phyloP scores from a whole-genome alignment of 78 protist species.

The Protostelium mycophagum region DNA sequence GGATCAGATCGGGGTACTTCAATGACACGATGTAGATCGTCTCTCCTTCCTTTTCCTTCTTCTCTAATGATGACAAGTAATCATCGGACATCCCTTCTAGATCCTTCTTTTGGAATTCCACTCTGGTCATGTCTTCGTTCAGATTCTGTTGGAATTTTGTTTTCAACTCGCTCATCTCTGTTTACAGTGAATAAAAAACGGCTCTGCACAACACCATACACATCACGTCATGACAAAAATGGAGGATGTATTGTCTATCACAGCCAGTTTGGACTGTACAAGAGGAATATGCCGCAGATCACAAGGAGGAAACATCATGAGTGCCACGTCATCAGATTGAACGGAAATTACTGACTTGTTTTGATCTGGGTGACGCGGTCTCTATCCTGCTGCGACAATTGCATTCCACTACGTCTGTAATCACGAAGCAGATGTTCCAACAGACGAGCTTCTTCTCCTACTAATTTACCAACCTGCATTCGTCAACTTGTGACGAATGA shows the following conservation, averaged over 20 bases:
- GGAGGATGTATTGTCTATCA: no score
- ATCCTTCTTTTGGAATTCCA: constrained; percentile 24
- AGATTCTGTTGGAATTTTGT: constrained; percentile 41
- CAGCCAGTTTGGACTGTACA: no score
- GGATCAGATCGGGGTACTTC: constrained; percentile 66
- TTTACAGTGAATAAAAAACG: no score
- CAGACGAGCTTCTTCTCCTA: constrained; percentile 15
- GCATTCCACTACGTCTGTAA: constrained; percentile 67
- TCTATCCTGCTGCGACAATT: constrained; percentile 27
- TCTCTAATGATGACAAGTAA: constrained; percentile 4
- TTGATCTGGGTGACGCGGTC: constrained; percentile 39
- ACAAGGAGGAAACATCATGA: no score
- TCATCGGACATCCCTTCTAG: constrained; percentile 71
- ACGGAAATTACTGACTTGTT: background rate
- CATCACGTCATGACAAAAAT: no score
- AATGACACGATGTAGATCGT: constrained; percentile 26
- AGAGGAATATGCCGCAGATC: no score
- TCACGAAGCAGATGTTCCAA: constrained; percentile 33
- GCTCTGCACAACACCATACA: no score
- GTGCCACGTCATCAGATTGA: no score
- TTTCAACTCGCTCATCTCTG: constrained; percentile 26
- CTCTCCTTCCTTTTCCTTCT: constrained; percentile 15
- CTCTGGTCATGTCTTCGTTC: constrained; percentile 62
- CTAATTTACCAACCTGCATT: background rate
- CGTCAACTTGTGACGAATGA: background rate